A percentile compares a stretch with the other conserved stretches of the same genome.
phyloP scores from a whole-genome alignment of 169 alveolate species.

The Cryptosporidium ubiquitum region DNA sequence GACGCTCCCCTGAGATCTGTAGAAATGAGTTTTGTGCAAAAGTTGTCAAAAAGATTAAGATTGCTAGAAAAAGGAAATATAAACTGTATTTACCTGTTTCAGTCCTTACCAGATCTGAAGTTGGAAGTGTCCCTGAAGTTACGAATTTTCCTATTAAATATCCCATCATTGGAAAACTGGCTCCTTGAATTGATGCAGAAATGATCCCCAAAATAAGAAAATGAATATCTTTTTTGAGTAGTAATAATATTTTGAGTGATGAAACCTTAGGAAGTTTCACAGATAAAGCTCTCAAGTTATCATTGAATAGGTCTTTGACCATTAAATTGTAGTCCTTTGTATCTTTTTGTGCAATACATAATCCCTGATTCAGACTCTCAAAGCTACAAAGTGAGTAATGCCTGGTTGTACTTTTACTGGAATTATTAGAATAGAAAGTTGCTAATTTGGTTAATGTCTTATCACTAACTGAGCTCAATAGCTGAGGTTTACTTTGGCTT shows the following conservation, averaged over 20 bases:
- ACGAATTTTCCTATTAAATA: slow-evolving; percentile 45
- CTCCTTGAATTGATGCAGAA: slow-evolving; percentile 56
- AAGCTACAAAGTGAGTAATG: neutral
- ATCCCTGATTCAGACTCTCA: slow-evolving; percentile 11
- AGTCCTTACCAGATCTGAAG: slow-evolving; percentile 44
- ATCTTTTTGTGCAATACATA: slow-evolving; percentile 15
- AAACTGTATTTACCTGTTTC: slow-evolving; percentile 54
- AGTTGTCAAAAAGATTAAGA: slow-evolving; percentile 33
- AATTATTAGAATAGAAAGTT: slow-evolving; percentile 6
- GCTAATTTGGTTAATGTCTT: slow-evolving; percentile 17
- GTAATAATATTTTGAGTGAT: neutral
- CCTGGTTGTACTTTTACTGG: neutral
- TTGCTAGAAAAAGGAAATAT: slow-evolving; percentile 40
- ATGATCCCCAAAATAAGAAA: slow-evolving; percentile 41
- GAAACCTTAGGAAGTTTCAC: slow-evolving; percentile 43
- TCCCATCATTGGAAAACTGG: slow-evolving; percentile 66
- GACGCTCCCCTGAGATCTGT: slow-evolving; percentile 60
- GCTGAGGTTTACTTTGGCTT: neutral
- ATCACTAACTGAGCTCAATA: neutral
- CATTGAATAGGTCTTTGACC: slow-evolving; percentile 34
- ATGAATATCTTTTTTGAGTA: slow-evolving; percentile 37
- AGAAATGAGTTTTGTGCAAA: slow-evolving; percentile 51
- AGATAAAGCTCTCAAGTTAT: slow-evolving; percentile 12
- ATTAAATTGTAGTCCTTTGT: slow-evolving; percentile 40
- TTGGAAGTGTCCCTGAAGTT: slow-evolving; percentile 39